Percentiles rank a stretch among this genome's conserved stretches.
Conservation (phyloP, 352 stramenopile species). For the Phytophthora sp. region DNA sequence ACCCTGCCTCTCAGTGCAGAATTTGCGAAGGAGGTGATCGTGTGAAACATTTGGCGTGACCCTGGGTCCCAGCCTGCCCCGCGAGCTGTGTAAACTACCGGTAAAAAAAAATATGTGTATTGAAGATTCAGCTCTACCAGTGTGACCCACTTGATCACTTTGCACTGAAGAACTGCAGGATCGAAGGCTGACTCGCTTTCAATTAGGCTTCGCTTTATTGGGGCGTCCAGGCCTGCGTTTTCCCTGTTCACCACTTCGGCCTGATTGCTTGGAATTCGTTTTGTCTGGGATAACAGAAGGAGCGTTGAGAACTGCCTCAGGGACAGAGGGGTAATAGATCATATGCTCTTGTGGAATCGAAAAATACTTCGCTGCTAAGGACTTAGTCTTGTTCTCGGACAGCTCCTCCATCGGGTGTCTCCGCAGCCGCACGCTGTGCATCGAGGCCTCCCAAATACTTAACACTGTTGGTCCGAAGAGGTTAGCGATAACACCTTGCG, state of each 20-base stretch:
- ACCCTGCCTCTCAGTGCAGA: neutral
- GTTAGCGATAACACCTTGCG: neutral
- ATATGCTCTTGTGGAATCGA: conserved; percentile 11
- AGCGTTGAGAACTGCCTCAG: conserved; percentile 1
- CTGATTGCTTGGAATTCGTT: too few species aligned
- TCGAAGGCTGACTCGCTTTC: too few species aligned
- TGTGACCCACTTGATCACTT: too few species aligned
- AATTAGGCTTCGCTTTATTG: too few species aligned
- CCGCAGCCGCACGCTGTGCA: neutral
- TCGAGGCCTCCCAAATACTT: conserved; percentile 7
- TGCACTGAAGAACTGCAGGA: too few species aligned
- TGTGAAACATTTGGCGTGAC: neutral
- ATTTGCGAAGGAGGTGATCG: neutral
- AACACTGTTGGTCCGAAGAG: conserved; percentile 1
- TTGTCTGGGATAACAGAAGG: too few species aligned
- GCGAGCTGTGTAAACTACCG: too few species aligned
- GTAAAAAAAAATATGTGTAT: too few species aligned
- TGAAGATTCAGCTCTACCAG: too few species aligned
- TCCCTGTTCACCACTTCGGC: too few species aligned
- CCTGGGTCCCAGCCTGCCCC: too few species aligned
- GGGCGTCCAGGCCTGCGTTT: too few species aligned
- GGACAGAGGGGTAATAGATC: neutral
- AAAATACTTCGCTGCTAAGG: conserved; percentile 13
- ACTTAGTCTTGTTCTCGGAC: conserved; percentile 10
- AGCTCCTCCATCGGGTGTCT: conserved; percentile 6